These are phyloP conservation scores for Pontederia paniculata DNA, from an alignment of 176 grass and related monocot genomes.

Conservation along the genomic window DNA sequence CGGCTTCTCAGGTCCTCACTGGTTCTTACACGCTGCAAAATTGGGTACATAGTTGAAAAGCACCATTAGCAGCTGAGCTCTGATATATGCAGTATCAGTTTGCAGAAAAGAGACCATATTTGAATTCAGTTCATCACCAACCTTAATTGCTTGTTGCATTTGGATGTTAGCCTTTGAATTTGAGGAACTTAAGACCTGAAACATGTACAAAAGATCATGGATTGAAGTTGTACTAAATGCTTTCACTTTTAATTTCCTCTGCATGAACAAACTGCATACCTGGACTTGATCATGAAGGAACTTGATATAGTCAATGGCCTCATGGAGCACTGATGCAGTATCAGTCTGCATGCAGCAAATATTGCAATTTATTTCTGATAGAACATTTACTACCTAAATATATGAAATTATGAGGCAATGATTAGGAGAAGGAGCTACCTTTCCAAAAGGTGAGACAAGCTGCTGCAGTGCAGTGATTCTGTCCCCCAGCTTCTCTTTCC, in stretches of 20 bases:
- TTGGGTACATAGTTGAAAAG: slow-evolving; percentile 31
- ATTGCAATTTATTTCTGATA: neutral
- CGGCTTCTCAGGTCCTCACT: slow-evolving; percentile 56
- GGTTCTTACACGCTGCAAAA: neutral
- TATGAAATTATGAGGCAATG: neutral
- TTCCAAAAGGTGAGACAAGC: slow-evolving; percentile 96
- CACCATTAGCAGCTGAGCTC: slow-evolving; percentile 9
- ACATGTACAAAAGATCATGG: neutral
- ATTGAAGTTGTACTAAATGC: neutral
- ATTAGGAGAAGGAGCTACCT: slow-evolving; percentile 29
- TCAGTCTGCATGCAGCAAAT: slow-evolving; percentile 44
- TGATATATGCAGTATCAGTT: neutral
- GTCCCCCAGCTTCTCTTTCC: slow-evolving; percentile 98
- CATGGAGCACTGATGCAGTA: slow-evolving; percentile 94
- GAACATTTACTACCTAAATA: neutral
- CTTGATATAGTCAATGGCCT: slow-evolving; percentile 82
- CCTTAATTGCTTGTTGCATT: slow-evolving; percentile 39
- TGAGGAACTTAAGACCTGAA: slow-evolving; percentile 61
- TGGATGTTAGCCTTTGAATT: slow-evolving; percentile 38
- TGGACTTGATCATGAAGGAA: slow-evolving; percentile 84
- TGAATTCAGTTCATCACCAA: neutral
- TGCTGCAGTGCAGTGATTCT: slow-evolving; percentile 98
- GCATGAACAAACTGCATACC: slow-evolving; percentile 30
- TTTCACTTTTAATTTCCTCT: neutral
- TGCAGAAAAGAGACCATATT: neutral